Percentiles rank a stretch among this genome's conserved stretches.
These are phyloP conservation scores for Massarina eburnea DNA, from an alignment of 2,329 filamentous ascomycete species.

Conservation along the genomic window DNA sequence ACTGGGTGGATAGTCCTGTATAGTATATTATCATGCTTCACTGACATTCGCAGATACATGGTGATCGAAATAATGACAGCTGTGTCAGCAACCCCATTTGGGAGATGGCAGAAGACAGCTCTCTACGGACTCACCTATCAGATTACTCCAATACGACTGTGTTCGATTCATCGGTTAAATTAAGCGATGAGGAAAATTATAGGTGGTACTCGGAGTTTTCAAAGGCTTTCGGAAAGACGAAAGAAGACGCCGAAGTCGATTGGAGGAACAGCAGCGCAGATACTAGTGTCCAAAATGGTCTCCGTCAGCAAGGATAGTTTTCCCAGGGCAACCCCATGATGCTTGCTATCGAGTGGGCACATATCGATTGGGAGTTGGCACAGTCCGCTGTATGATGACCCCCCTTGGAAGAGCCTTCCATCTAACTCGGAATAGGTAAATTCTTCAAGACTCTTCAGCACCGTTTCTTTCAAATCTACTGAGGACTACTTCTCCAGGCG, in stretches of 20 bases:
- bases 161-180: neutral
- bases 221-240: neutral
- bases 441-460: slow-evolving; percentile 1
- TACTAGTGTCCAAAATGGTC: slow-evolving; percentile 56
- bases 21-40: slow-evolving; percentile 1
- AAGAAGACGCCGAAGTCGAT: neutral
- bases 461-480: slow-evolving; percentile 32
- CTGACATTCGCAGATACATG: slow-evolving; percentile 40
- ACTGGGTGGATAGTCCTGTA: slow-evolving; percentile 52
- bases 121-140: neutral
- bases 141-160: neutral
- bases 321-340: slow-evolving; percentile 55
- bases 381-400: slow-evolving; percentile 50
- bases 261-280: slow-evolving; percentile 50
- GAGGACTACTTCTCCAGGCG: slow-evolving; percentile 61
- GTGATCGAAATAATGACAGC: slow-evolving; percentile 29
- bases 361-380: neutral
- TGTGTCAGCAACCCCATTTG: slow-evolving; percentile 60
- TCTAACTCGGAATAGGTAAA: neutral
- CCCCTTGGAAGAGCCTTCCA: slow-evolving; percentile 38
- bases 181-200: slow-evolving; percentile 2
- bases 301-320: slow-evolving; percentile 60
- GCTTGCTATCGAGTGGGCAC: slow-evolving; percentile 61
- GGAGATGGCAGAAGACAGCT: slow-evolving; percentile 41
- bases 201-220: slow-evolving; percentile 52